These are phyloP conservation scores for Leucocoprinus leucothites DNA, from an alignment of 768 basidiomycete genomes.

Conservation along the genomic window DNA sequence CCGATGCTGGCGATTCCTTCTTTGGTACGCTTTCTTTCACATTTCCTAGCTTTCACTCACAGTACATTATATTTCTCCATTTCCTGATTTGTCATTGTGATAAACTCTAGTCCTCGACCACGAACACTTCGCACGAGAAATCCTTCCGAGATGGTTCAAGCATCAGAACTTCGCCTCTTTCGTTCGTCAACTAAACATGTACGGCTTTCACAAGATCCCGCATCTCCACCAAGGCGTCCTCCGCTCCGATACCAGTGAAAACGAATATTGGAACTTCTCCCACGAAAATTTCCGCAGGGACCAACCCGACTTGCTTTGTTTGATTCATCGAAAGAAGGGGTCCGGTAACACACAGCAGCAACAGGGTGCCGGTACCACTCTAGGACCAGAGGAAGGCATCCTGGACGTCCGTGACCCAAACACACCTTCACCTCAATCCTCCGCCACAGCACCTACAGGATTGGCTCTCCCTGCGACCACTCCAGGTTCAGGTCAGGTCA, in stretches of 20 bases:
- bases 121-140: slow-evolving; percentile 85
- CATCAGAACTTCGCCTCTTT: slow-evolving; percentile 94
- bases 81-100: too few species aligned
- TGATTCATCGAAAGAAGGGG: slow-evolving; percentile 87
- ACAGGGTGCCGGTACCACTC: neutral
- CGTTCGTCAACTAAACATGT: slow-evolving; percentile 94
- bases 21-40: slow-evolving; percentile 52
- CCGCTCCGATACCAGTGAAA: slow-evolving; percentile 67
- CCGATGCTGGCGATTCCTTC: slow-evolving; percentile 87
- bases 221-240: slow-evolving; percentile 95
- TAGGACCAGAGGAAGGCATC: slow-evolving; percentile 25
- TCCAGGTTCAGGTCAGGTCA: slow-evolving; percentile 40
- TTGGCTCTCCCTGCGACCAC: slow-evolving; percentile 10
- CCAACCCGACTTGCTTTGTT: slow-evolving; percentile 82
- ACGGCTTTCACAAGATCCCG: slow-evolving; percentile 92
- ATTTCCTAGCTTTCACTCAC: neutral
- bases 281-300: slow-evolving; percentile 87
- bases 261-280: slow-evolving; percentile 89
- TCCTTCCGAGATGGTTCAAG: slow-evolving; percentile 95
- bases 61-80: neutral
- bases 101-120: slow-evolving; percentile 96
- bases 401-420: slow-evolving; percentile 30
- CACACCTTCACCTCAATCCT: neutral
- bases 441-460: neutral
- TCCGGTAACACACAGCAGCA: slow-evolving; percentile 27